These are phyloP conservation scores for Rhododendron griersonianum DNA, from an alignment of 148 eudicot genomes.

Conservation along the genomic window DNA sequence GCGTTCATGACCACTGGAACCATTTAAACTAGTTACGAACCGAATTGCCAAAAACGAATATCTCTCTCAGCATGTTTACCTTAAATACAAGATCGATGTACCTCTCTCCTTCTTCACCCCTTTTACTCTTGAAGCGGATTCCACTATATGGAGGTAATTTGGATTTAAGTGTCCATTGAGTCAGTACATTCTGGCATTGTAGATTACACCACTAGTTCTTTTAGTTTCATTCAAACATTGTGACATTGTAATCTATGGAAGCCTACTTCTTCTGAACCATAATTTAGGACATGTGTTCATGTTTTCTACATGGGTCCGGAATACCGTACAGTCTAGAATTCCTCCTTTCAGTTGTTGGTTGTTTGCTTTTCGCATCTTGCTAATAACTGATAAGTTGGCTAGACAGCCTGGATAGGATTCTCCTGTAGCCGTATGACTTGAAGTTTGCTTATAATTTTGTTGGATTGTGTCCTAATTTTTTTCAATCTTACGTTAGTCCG, in stretches of 20 bases:
- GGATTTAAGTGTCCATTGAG: too few relatives aligned
- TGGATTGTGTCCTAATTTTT: not conserved
- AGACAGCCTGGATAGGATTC: not conserved
- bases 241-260: not conserved
- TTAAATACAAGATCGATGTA: too few relatives aligned
- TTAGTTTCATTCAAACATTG: not conserved
- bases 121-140: too few relatives aligned
- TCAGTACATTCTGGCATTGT: not conserved
- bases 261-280: not conserved
- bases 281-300: not conserved
- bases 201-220: not conserved
- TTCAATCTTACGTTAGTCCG: not conserved
- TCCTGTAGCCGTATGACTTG: not conserved
- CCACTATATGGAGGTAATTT: too few relatives aligned
- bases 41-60: too few relatives aligned
- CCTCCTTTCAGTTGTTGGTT: not conserved
- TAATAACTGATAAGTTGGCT: not conserved
- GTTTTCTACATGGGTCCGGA: not conserved
- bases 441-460: not conserved
- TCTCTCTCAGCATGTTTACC: too few relatives aligned
- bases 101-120: too few relatives aligned
- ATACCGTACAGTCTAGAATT: not conserved
- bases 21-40: too few relatives aligned
- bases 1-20: too few relatives aligned
- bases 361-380: not conserved